These are phyloP conservation scores for Harringtonia lauricola DNA, from an alignment of 2,329 filamentous ascomycete genomes.

Conservation along the genomic window DNA sequence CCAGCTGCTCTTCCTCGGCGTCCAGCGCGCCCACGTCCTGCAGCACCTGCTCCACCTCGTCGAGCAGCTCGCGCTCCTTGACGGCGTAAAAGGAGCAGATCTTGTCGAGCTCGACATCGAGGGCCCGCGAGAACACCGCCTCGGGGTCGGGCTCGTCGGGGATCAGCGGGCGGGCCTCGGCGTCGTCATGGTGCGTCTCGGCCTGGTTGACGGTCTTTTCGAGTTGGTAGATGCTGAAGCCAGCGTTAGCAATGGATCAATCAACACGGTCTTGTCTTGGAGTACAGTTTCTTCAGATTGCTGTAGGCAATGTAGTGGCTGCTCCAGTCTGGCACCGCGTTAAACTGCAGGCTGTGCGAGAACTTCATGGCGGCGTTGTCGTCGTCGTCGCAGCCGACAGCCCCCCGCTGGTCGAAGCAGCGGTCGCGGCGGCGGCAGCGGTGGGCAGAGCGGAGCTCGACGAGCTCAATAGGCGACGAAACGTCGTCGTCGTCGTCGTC, in stretches of 20 bases:
- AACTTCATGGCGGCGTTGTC: constrained; percentile 75
- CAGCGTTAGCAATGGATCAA: neutral
- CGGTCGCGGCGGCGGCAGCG: neutral
- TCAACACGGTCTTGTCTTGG: too few relatives aligned
- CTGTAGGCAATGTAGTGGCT: constrained; percentile 97
- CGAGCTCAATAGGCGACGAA: constrained; percentile 1
- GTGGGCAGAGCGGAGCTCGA: neutral
- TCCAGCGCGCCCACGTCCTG: constrained; percentile 62
- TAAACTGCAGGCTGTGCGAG: constrained; percentile 98
- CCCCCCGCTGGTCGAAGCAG: neutral
- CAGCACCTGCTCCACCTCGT: constrained; percentile 68
- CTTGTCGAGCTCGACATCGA: constrained; percentile 88
- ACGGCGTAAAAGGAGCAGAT: constrained; percentile 81
- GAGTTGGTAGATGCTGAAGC: constrained; percentile 74
- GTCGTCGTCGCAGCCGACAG: neutral
- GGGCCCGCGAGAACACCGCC: constrained; percentile 64
- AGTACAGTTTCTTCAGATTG: constrained; percentile 97
- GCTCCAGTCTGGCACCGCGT: constrained; percentile 99
- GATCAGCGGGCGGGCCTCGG: constrained; percentile 78
- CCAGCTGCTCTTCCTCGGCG: constrained; percentile 36
- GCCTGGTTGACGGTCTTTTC: constrained; percentile 66
- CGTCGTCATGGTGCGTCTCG: constrained; percentile 50
- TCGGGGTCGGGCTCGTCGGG: constrained; percentile 59
- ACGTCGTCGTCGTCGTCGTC: neutral
- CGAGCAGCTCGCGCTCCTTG: constrained; percentile 80